A percentile compares a stretch with the other conserved stretches of the same genome.
phyloP scores from a whole-genome alignment of 116 monocot species.

The Papilionanthe hybrid region DNA sequence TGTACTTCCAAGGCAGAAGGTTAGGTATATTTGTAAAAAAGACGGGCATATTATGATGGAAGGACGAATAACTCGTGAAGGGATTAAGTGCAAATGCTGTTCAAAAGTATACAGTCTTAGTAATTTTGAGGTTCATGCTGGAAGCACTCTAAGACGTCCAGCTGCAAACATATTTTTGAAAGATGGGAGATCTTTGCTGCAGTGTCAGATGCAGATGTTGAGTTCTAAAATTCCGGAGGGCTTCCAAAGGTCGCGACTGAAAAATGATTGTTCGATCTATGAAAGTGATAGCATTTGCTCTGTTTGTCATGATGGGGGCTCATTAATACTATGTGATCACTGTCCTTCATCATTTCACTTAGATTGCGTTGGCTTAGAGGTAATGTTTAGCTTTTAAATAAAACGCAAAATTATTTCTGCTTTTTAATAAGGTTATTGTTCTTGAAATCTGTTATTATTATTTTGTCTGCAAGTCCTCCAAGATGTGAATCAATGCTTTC shows the following conservation, averaged over 20 bases:
- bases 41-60: conserved; percentile 28
- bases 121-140: conserved; percentile 52
- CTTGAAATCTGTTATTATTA: neutral
- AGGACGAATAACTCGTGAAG: conserved; percentile 48
- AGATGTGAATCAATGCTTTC: neutral
- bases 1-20: conserved; percentile 45
- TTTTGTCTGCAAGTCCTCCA: neutral
- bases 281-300: conserved; percentile 52
- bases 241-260: conserved; percentile 19
- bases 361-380: conserved; percentile 53
- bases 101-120: conserved; percentile 22
- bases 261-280: conserved; percentile 19
- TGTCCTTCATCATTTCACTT: conserved; percentile 70
- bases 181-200: conserved; percentile 60
- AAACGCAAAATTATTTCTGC: neutral
- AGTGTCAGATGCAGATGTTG: conserved; percentile 41
- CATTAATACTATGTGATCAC: conserved; percentile 49
- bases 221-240: conserved; percentile 8
- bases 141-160: conserved; percentile 18
- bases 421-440: neutral
- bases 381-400: conserved; percentile 14
- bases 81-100: conserved; percentile 66
- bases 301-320: conserved; percentile 60
- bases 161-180: conserved; percentile 43
- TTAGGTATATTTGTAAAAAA: conserved; percentile 29